Evolutionary conservation across 2,329 filamentous ascomycete species (phyloP), one percentile per base, ranked within the genome.

Genomic region (Verticillium albo-atrum): DNA sequence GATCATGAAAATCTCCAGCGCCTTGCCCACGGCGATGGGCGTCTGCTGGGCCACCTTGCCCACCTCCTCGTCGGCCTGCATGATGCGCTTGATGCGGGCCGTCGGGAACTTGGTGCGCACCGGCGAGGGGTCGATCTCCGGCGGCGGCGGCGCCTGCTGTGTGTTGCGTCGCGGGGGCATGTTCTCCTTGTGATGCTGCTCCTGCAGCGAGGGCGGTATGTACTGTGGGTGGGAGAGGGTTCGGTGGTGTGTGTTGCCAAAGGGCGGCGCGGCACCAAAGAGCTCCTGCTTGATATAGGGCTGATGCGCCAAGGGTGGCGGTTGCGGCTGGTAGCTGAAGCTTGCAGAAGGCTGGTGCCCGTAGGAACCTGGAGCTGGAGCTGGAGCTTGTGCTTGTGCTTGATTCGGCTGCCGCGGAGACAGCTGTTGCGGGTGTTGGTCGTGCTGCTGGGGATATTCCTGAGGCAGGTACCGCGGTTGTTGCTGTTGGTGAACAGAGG

Each of bases 31-130:
- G 27, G 94, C 95, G 59, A 97, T 96, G 17, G 94, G 94, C 1
- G 95, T 97, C 62, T 98, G 95, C 75, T 99, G 95, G 4, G 95
- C 93, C 10, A 99, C 95, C 77, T 99, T 99, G 63, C 95, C 95
- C 0, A 99, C 93, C 72, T 99, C 95, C 71, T 99, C 95, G 70
- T 99, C 95, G 12, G 94, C 94, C 77, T 99, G 95, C 95, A 99
- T 98, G 69, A 99, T 98, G 56, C 95, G 88, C 82, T 99, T 99
- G 79, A 99, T 99, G 63, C 95, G 85, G 15, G 95, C 95, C 32
- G 96, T 96, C 1, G 95, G 95, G 70, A 99, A 99, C 70, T 97
- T 97, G 34, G 94, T 98, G 75, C 87, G 91, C 67, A 99, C 92
- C 51, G 92, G 82, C 74, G 77, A 97, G 77, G 74, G 84, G 73